A percentile compares a stretch with the other conserved stretches of the same genome.
Evolutionary conservation across 2,329 filamentous ascomycete genomes (phyloP).

Genomic region (Aspergillus oerlinghausenensis): DNA sequence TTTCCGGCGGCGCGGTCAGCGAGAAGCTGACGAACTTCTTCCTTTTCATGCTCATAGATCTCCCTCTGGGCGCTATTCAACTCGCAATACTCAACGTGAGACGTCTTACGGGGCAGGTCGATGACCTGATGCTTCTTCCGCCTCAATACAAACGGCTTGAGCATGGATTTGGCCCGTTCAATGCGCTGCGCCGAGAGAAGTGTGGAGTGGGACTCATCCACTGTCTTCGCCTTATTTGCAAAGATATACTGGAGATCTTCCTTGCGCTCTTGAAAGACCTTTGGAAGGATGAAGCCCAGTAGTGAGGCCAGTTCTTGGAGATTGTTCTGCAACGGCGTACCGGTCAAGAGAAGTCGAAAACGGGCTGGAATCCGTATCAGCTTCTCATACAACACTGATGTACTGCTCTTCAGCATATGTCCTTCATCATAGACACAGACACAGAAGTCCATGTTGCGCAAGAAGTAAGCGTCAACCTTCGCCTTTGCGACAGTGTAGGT

Average conservation of each 20-base stretch:
- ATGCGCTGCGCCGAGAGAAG: slow-evolving; percentile 85
- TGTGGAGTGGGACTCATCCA: slow-evolving; percentile 67
- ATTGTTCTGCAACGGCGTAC: slow-evolving; percentile 95
- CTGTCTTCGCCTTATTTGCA: slow-evolving; percentile 82
- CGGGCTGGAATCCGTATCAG: slow-evolving; percentile 70
- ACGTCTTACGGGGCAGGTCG: slow-evolving; percentile 75
- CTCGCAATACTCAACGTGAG: slow-evolving; percentile 73
- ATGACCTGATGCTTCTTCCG: slow-evolving; percentile 91
- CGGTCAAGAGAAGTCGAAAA: slow-evolving; percentile 84
- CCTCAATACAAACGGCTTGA: slow-evolving; percentile 91
- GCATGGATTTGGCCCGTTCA: slow-evolving; percentile 78
- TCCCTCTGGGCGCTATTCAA: slow-evolving; percentile 67
- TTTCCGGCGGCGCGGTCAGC: slow-evolving; percentile 55
- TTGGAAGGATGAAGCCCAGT: slow-evolving; percentile 88
- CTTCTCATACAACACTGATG: slow-evolving; percentile 74
- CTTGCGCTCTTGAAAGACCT: slow-evolving; percentile 70
- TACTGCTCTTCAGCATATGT: slow-evolving; percentile 84
- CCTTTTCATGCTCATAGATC: slow-evolving; percentile 69
- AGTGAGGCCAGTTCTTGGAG: slow-evolving; percentile 86
- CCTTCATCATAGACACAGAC: slow-evolving; percentile 85
- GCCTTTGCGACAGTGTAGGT: slow-evolving; percentile 65
- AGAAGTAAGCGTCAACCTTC: slow-evolving; percentile 58
- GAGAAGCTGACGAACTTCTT: slow-evolving; percentile 56
- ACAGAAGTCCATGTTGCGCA: slow-evolving; percentile 55
- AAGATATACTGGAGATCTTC: slow-evolving; percentile 84